These are phyloP conservation scores for Aspergillus nanangensis DNA, from an alignment of 495 filamentous ascomycete genomes.

Conservation along the genomic window DNA sequence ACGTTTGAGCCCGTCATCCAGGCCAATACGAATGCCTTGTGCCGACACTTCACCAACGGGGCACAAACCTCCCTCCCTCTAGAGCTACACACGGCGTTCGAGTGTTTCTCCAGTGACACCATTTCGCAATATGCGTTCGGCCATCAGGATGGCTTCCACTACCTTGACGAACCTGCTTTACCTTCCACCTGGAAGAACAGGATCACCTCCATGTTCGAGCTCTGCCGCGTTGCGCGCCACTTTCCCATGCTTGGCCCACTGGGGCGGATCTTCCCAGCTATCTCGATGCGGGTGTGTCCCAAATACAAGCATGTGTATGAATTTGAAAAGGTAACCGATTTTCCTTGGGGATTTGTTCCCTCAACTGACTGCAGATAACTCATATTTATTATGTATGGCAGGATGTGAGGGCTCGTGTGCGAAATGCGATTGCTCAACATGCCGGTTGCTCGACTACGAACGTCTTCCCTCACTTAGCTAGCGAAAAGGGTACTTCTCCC, in stretches of 20 bases:
- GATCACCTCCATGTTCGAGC: constrained; percentile 9
- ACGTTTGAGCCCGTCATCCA: constrained; percentile 25
- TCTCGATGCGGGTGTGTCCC: background rate
- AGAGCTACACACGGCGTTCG: constrained; percentile 34
- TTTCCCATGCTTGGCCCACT: constrained; percentile 1
- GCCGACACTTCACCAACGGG: constrained; percentile 5
- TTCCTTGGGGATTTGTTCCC: background rate
- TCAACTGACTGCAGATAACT: background rate
- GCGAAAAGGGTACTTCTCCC: background rate
- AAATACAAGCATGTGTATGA: constrained; percentile 3
- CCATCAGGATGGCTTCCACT: constrained; percentile 3
- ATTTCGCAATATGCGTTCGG: constrained; percentile 37
- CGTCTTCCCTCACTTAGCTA: background rate
- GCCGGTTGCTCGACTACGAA: background rate
- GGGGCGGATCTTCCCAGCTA: background rate
- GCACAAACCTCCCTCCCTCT: constrained; percentile 15
- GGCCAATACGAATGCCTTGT: constrained; percentile 9
- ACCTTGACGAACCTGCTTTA: constrained; percentile 8
- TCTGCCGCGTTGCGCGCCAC: constrained; percentile 5
- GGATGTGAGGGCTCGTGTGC: background rate
- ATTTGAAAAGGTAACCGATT: constrained; percentile 10
- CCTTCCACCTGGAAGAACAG: constrained; percentile 9
- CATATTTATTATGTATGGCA: background rate
- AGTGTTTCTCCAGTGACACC: constrained; percentile 39
- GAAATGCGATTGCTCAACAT: background rate